Evolutionary conservation across 805 yeast species (phyloP), one percentile per base, ranked within the genome.

Genomic region (Wickerhamomyces subpelliculosus): DNA sequence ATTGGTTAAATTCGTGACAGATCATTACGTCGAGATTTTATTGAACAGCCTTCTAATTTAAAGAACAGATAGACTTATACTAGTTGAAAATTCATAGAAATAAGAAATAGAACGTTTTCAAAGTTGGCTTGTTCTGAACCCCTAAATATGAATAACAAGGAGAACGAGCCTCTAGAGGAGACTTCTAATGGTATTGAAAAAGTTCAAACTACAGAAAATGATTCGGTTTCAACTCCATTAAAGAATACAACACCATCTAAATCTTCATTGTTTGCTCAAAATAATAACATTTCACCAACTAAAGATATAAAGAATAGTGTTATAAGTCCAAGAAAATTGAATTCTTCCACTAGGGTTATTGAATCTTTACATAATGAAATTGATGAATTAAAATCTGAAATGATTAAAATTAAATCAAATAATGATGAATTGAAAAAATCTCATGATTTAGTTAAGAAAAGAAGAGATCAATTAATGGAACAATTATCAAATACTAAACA

Each of bases 401-500:
- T 62, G 35, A 31, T 63, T 18, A 57, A 61, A 30, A 59, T 47
- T 4, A 69, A 65, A 41, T 57, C 61, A 8, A 66, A 66, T 27
- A 76, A 76, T 34, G 79, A 79, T 39, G 61, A 75, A 33, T 64
- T 73, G 46, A 75, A 73, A 46, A 77, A 76, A 56, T 73, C 78
- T 43, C 63, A 68, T 48, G 68, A 73, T 36, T 60, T 68, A 22
- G 51, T 69, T 37, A 47, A 68, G 45, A 59, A 68, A 51, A 67
- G 75, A 58, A 64, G 78, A 48, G 78, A 73, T 47, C 63, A 70
- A 39, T 62, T 73, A 37, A 68, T 76, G 26, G 86, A 80, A 48
- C 84, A 79, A 57, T 58, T 80, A 43, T 76, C 86, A 23, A 79
- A 78, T 45, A 65, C 83, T 27, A 81, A 81, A 57, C 89, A 83